A percentile compares a stretch with the other conserved stretches of the same genome.
These are phyloP conservation scores for Cerioporus squamosus DNA, from an alignment of 1,284 basidiomycete species.

Conservation along the genomic window DNA sequence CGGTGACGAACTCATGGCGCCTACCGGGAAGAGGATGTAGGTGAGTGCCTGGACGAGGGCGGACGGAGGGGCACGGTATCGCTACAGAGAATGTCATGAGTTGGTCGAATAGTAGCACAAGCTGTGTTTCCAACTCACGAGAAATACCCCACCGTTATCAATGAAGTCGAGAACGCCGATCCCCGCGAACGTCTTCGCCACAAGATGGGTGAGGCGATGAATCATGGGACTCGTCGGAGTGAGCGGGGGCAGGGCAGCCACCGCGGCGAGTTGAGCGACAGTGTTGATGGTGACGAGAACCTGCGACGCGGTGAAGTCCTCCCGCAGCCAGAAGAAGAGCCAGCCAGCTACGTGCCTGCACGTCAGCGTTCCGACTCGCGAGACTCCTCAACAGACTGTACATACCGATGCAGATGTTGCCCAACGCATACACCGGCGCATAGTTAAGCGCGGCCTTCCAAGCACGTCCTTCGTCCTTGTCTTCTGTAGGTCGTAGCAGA, in stretches of 20 bases:
- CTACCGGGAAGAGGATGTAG: slow-evolving; percentile 29
- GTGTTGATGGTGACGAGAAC: slow-evolving; percentile 38
- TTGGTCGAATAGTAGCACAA: no score
- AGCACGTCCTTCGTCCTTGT: slow-evolving; percentile 22
- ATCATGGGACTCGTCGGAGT: slow-evolving; percentile 25
- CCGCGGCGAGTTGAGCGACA: slow-evolving; percentile 36
- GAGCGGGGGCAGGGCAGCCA: slow-evolving; percentile 31
- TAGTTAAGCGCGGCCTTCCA: slow-evolving; percentile 32
- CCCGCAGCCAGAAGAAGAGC: slow-evolving; percentile 40
- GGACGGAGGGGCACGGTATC: slow-evolving; percentile 26
- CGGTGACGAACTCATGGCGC: slow-evolving; percentile 29
- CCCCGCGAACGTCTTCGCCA: slow-evolving; percentile 39
- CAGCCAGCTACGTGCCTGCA: slow-evolving; percentile 32
- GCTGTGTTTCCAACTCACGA: slow-evolving; percentile 23
- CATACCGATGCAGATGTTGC: slow-evolving; percentile 40
- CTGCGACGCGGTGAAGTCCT: slow-evolving; percentile 35
- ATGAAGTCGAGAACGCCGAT: slow-evolving; percentile 40
- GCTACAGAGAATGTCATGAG: slow-evolving; percentile 10
- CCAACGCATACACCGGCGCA: slow-evolving; percentile 38
- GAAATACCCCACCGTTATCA: slow-evolving; percentile 38
- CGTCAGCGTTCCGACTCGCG: background rate
- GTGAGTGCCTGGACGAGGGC: slow-evolving; percentile 26
- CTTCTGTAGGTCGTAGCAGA: background rate
- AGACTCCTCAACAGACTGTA: background rate
- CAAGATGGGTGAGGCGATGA: slow-evolving; percentile 34